Conservation (phyloP, 2,329 filamentous ascomycete species). For the Ophiostoma sp. region DNA sequence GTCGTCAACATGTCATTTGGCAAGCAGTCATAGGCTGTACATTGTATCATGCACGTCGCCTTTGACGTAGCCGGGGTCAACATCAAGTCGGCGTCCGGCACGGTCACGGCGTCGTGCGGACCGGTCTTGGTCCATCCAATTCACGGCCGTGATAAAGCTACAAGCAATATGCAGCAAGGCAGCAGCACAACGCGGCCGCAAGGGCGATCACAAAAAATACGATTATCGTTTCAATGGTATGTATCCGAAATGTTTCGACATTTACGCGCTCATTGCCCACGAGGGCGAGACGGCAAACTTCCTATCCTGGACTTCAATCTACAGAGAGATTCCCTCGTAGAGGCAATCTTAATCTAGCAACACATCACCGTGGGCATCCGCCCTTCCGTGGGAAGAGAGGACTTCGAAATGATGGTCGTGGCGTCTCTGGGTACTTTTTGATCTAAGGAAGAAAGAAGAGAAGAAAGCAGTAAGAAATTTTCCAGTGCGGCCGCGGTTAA, state of each 20-base stretch:
- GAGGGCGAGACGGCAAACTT: conserved; percentile 50
- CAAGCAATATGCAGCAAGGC: too few species aligned
- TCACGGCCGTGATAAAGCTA: too few species aligned
- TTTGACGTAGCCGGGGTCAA: too few species aligned
- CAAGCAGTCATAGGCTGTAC: too few species aligned
- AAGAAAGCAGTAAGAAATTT: conserved; percentile 28
- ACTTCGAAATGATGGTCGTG: conserved; percentile 56
- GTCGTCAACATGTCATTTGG: too few species aligned
- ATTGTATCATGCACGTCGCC: too few species aligned
- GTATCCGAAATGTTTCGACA: conserved; percentile 56
- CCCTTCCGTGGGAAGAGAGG: conserved; percentile 19
- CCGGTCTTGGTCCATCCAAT: too few species aligned
- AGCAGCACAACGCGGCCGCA: background rate
- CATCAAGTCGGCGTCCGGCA: too few species aligned
- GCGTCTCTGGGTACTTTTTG: conserved; percentile 60
- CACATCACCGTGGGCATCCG: conserved; percentile 49
- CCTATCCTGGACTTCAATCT: conserved; percentile 58
- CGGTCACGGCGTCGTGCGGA: too few species aligned
- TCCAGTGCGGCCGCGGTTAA: conserved; percentile 1
- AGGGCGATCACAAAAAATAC: too few species aligned
- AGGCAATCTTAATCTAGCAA: conserved; percentile 47
- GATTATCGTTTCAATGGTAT: conserved; percentile 32
- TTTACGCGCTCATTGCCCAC: conserved; percentile 45
- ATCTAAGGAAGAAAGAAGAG: conserved; percentile 45
- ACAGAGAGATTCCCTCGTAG: conserved; percentile 39